Conservation (phyloP, 257 asterid genomes). For the Nicotiana otophora region DNA sequence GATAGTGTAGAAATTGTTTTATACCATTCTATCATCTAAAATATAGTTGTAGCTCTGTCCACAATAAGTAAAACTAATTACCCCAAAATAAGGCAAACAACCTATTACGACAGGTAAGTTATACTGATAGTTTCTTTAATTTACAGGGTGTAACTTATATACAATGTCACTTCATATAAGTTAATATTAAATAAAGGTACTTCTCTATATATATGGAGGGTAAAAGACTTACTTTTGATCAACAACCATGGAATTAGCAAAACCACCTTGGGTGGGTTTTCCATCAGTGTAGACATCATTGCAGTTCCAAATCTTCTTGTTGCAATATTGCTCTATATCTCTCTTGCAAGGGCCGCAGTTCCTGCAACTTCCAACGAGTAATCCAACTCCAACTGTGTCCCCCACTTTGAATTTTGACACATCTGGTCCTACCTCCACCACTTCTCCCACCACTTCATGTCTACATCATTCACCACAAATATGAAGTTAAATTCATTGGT, state of each 20-base stretch:
- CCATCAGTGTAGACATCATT: slow-evolving; percentile 91
- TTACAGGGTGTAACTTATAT: background rate
- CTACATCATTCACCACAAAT: slow-evolving; percentile 26
- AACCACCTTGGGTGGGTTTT: slow-evolving; percentile 86
- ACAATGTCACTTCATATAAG: no score
- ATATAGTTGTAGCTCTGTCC: no score
- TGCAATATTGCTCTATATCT: slow-evolving; percentile 88
- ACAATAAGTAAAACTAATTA: no score
- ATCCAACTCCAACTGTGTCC: slow-evolving; percentile 78
- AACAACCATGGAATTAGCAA: slow-evolving; percentile 72
- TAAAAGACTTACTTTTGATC: slow-evolving; percentile 61
- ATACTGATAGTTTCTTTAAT: no score
- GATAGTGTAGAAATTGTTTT: no score
- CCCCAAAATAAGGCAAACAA: no score
- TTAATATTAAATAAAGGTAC: no score
- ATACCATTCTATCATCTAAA: no score
- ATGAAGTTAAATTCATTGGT: background rate
- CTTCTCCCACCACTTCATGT: slow-evolving; percentile 96
- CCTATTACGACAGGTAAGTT: no score
- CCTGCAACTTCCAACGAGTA: slow-evolving; percentile 70
- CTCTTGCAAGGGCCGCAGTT: slow-evolving; percentile 59
- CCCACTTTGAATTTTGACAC: slow-evolving; percentile 69
- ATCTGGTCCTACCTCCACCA: slow-evolving; percentile 70
- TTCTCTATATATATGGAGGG: background rate
- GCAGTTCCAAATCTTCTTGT: slow-evolving; percentile 89